Conservation (phyloP, 306 rosid species). For the Trifolium repens region DNA sequence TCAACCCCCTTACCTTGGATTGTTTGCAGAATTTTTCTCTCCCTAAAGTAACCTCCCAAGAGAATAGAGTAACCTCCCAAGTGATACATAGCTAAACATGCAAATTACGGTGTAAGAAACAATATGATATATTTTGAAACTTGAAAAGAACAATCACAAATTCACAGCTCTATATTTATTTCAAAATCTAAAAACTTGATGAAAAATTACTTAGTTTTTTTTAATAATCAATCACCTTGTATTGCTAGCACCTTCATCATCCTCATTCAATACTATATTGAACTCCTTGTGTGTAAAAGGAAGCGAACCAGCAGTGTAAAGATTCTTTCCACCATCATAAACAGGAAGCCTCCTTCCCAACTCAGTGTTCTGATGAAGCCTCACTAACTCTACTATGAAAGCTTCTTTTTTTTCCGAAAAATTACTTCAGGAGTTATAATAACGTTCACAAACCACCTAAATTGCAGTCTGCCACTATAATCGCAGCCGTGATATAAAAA, state of each 20-base stretch:
- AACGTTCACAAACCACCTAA: conserved; percentile 44
- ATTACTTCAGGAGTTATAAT: conserved; percentile 51
- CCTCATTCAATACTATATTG: conserved; percentile 35
- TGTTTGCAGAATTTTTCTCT: no score
- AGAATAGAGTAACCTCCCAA: no score
- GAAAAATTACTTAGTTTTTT: not conserved
- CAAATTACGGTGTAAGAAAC: no score
- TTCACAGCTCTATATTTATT: not conserved
- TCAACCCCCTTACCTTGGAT: no score
- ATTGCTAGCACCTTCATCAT: conserved; percentile 35
- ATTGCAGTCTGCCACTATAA: not conserved
- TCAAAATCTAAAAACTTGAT: conserved; percentile 24
- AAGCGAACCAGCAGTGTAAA: conserved; percentile 58
- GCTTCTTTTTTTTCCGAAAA: conserved; percentile 47
- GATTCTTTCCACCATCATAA: conserved; percentile 53
- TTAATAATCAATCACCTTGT: conserved; percentile 43
- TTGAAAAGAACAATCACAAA: not conserved
- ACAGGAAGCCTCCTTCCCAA: conserved; percentile 53
- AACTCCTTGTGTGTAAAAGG: conserved; percentile 55
- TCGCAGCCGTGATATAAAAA: not conserved
- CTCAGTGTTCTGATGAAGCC: conserved; percentile 42
- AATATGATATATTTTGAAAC: no score
- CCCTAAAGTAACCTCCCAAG: no score
- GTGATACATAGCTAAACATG: no score
- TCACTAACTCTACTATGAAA: conserved; percentile 54